phyloP scores from a whole-genome alignment of 1,284 basidiomycete genomes.

The Singerocomus rubriflavus region DNA sequence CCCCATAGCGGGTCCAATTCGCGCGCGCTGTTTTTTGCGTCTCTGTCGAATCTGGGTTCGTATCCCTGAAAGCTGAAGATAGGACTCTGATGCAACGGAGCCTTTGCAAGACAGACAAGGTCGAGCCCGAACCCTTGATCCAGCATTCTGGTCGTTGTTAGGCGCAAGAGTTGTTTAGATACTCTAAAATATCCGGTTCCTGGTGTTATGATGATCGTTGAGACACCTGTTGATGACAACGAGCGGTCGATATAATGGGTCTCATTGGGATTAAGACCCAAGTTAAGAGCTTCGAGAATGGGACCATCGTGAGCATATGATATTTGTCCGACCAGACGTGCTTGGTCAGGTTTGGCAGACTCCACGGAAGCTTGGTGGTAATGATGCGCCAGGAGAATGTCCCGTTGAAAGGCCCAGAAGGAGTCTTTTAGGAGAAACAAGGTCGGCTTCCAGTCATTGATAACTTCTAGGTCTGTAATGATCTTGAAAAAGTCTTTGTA shows the following conservation, averaged over 20 bases:
- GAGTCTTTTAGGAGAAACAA: constrained; percentile 86
- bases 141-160: constrained; percentile 94
- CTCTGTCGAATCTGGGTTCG: constrained; percentile 48
- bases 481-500: constrained; percentile 98
- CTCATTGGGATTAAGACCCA: constrained; percentile 91
- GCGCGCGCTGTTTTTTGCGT: constrained; percentile 47
- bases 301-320: constrained; percentile 94
- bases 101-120: constrained; percentile 88
- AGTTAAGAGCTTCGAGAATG: constrained; percentile 90
- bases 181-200: constrained; percentile 95
- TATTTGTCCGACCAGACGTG: constrained; percentile 73
- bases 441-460: constrained; percentile 84
- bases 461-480: constrained; percentile 88
- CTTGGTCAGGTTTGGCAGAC: constrained; percentile 47
- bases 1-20: constrained; percentile 80
- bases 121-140: constrained; percentile 93
- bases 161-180: constrained; percentile 82
- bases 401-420: constrained; percentile 84
- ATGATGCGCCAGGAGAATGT: constrained; percentile 85
- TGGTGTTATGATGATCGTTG: constrained; percentile 86
- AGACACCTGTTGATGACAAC: constrained; percentile 86
- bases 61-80: constrained; percentile 78
- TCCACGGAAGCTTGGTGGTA: constrained; percentile 64
- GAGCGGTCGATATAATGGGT: constrained; percentile 97
- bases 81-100: constrained; percentile 89